Evolutionary conservation across 148 eudicot genomes (phyloP), one percentile per base, ranked within the genome.

Genomic region (Amaranthus palmeri): DNA sequence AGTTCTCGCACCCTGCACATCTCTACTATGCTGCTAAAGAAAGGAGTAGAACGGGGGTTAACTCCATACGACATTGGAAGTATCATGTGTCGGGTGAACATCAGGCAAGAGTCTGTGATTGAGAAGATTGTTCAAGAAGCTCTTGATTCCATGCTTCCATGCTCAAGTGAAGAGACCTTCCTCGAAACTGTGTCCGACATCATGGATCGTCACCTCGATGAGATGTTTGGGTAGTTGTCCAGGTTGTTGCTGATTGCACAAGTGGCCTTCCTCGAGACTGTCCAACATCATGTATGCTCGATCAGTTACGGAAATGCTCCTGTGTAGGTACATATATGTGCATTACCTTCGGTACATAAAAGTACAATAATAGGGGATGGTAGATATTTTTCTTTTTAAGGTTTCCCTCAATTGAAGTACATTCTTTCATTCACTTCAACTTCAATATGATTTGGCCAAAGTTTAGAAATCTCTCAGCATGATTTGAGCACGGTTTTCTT

Each of bases 1-100:
- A 82, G 83, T 80, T 88, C 89, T 13, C 96, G 89, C 60, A 79
- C 78, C 6, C 79, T 91, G 46, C 88, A 88, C 41, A 85, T 90
- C 65, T 88, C 92, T 69, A 86, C 96, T 65, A 90, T 90, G 92
- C 79, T 88, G 67, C 78, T 90, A 69, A 86, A 88, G 83, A 90
- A 90, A 81, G 96, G 96, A 53, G 90, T 68, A 41, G 84, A 76
- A 51, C 84, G 80, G 67, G 88, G 89, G 56, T 81, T 88, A 9
- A 88, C 92, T 14, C 96, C 96, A 10, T 86, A 77, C 61, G 73
- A 78, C 52, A 91, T 91, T 40, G 96, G 92, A 81, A 91, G 73
- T 82, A 81, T 91, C 64, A 91, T 88, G 96, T 86, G 88, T 70
- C 81, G 96, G 58, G 85, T 81, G 68, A 88, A 80, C 54, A 72